Evolutionary conservation across 1,284 basidiomycete species (phyloP).

Genomic region (Volvariella surrecta): DNA sequence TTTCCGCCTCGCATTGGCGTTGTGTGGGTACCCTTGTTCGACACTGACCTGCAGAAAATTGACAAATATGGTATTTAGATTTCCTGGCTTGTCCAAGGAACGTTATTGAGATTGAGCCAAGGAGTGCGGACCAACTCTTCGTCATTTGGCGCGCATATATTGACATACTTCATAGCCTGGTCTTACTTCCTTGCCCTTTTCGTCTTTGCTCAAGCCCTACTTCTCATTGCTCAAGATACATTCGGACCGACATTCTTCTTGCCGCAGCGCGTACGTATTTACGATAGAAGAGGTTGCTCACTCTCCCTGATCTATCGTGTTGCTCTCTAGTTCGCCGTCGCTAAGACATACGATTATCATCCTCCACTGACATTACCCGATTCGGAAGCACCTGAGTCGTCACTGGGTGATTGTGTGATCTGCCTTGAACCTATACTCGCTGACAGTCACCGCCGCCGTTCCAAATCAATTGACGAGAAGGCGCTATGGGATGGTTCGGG

Average conservation of each 20-base stretch:
- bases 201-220: constrained; percentile 52
- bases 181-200: constrained; percentile 54
- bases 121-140: constrained; percentile 34
- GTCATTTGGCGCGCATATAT: constrained; percentile 1
- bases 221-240: constrained; percentile 69
- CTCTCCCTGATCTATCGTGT: too few species aligned
- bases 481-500: constrained; percentile 14
- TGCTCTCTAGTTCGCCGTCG: constrained; percentile 46
- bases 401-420: constrained; percentile 80
- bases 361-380: constrained; percentile 66
- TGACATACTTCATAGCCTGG: constrained; percentile 42
- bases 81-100: constrained; percentile 79
- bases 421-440: constrained; percentile 82
- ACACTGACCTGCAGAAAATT: background rate
- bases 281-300: constrained; percentile 6
- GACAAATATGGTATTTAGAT: constrained; percentile 35
- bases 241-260: constrained; percentile 83
- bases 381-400: constrained; percentile 61
- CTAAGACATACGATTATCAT: constrained; percentile 77
- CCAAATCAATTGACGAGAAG: constrained; percentile 18
- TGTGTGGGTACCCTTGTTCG: constrained; percentile 55
- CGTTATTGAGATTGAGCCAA: constrained; percentile 70
- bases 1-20: constrained; percentile 60
- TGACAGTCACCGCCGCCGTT: constrained; percentile 31
- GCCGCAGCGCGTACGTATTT: constrained; percentile 42